Base-by-base conservation (phyloP, 2,329 filamentous ascomycete species). In the Aureobasidium mangrovei region DNA sequence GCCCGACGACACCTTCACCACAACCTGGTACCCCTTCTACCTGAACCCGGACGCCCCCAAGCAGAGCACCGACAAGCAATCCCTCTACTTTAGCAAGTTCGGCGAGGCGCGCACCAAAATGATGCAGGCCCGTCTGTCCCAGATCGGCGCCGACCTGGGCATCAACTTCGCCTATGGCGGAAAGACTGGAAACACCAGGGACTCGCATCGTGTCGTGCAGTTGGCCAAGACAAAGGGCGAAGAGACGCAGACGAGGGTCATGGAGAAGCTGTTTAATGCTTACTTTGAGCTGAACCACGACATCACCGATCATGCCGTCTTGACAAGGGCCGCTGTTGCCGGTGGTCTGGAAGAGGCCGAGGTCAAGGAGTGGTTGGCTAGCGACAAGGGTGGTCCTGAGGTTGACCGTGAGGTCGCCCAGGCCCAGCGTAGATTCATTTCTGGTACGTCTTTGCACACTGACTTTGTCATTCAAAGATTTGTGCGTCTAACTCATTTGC, bases 21-120 rank as follows among this genome's bases (percentile, higher is more conserved):
- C 86, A 10, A 78, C 77, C 57, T 95, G 88, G 86, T 77, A 80
- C 57, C 85, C 89, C 1, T 95, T 87, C 72, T 91, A 91, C 67
- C 79, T 95, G 51, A 83, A 91, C 64, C 85, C 87, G 0, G 74
- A 75, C 44, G 74, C 80, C 0, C 78, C 85, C 0, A 72, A 73
- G 43, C 71, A 65, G 46, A 74, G 76, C 61, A 65, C 74, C 55
- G 73, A 78, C 62, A 83, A 82, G 63, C 66, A 75, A 65, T 70
- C 72, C 56, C 77, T 76, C 65, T 90, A 82, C 68, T 71, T 78
- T 36, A 64, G 74, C 46, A 85, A 84, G 54, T 82, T 93, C 62
- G 81, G 81, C 6, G 76, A 80, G 4, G 78, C 83, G 27, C 78
- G 88, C 32, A 71, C 74, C 2, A 64, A 72, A 0, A 75, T 78